Evolutionary conservation across 2,329 filamentous ascomycete species (phyloP).

Genomic region (Neurospora sp.): DNA sequence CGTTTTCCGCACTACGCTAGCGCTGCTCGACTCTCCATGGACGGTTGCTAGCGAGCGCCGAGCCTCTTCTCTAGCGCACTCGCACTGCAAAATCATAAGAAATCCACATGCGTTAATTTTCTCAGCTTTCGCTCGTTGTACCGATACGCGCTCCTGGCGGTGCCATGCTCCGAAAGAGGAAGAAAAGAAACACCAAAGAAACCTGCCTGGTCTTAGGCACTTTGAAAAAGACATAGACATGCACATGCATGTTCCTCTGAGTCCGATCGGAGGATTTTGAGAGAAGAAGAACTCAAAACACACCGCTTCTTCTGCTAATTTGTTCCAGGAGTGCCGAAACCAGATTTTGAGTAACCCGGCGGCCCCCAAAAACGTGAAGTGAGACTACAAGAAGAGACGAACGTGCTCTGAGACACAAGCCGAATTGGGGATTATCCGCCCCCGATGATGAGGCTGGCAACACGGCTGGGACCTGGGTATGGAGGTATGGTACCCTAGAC

Average conservation of each 20-base stretch:
- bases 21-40: background rate
- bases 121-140: background rate
- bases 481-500: background rate
- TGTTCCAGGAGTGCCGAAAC: background rate
- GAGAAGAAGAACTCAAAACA: background rate
- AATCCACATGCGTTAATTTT: background rate
- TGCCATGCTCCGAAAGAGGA: background rate
- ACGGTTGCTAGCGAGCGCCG: background rate
- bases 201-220: background rate
- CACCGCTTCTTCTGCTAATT: background rate
- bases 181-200: background rate
- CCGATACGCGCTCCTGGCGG: too few species aligned
- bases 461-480: background rate
- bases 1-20: background rate
- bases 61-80: background rate
- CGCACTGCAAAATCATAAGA: background rate
- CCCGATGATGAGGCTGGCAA: background rate
- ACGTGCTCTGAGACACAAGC: background rate
- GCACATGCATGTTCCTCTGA: background rate
- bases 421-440: background rate
- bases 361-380: background rate
- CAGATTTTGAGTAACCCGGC: background rate
- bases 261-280: background rate
- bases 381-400: background rate
- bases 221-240: background rate